Evolutionary conservation across 306 rosid species (phyloP), one percentile per base, ranked within the genome.

Genomic region (Nissolia schottii): DNA sequence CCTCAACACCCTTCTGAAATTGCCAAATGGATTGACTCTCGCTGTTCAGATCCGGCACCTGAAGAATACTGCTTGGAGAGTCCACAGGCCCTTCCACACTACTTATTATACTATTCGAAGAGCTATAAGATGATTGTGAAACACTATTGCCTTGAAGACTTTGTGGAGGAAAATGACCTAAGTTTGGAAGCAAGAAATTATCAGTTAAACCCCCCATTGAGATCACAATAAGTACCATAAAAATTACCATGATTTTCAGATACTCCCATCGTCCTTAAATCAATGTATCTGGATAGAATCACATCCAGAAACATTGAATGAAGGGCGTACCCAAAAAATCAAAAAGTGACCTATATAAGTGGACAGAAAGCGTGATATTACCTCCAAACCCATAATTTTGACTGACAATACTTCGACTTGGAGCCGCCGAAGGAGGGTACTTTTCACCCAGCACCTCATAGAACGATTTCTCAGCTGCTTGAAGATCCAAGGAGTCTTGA

Each of bases 401-500:
- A 85, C 64, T 24, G 31, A 32, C 46, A 65, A 59, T 54, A 27
- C 55, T 40, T 3, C 35, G 66, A 77, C 57, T 67, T 49, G 51
- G 84, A 40, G 81, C 83, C 0, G 86, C 84, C 22, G 85, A 87
- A 71, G 88, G 89, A 20, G 99, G 96, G 24, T 91, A 91, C 48
- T 91, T 86, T 71, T 94, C 77, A 7, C 97, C 97, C 53, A 94
- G 86, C 29, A 83, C 97, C 12, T 94, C 99, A 37, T 94, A 94
- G 59, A 94, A 86, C 2, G 97, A 74, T 80, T 85, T 89, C 85
- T 91, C 98, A 3, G 98, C 97, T 11, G 87, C 90, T 69, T 91
- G 95, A 85, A 94, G 95, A 80, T 91, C 97, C 75, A 91, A 79
- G 72, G 98, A 94, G 73, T 89, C 96, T 74, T 94, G 92, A 71